A percentile compares a stretch with the other conserved stretches of the same genome.
Conservation (phyloP, 2,329 filamentous ascomycete genomes). For the Neocatenulostroma microsporum region DNA sequence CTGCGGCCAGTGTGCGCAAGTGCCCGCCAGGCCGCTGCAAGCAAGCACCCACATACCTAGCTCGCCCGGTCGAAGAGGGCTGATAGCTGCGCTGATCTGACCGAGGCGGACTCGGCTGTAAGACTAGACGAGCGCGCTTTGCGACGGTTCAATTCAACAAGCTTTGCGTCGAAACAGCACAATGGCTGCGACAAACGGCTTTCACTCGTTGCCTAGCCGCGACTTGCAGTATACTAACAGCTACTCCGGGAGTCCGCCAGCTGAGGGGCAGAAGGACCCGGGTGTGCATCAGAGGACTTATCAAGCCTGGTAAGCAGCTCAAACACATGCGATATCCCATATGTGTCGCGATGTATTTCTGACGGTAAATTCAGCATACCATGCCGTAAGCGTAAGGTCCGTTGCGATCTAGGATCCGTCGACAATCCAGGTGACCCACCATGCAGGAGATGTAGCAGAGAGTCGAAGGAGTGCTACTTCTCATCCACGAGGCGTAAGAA, state of each 20-base stretch:
- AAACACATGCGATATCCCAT: not conserved
- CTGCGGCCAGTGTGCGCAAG: not conserved
- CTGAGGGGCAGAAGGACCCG: conserved; percentile 4
- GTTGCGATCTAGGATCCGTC: conserved; percentile 60
- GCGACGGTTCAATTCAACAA: conserved; percentile 8
- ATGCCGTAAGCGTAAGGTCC: conserved; percentile 50
- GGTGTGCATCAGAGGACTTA: conserved; percentile 14
- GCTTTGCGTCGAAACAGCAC: not conserved
- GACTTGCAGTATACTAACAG: conserved; percentile 3
- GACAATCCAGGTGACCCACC: conserved; percentile 92
- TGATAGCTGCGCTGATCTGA: not conserved
- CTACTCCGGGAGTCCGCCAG: not conserved
- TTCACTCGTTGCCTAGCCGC: not conserved
- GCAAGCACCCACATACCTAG: too few species aligned
- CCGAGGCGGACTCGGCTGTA: not conserved
- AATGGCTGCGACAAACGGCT: conserved; percentile 3
- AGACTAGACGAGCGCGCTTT: conserved; percentile 5
- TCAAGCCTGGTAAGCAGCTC: conserved; percentile 13
- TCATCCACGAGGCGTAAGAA: conserved; percentile 89
- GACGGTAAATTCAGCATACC: conserved; percentile 32
- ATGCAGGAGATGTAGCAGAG: conserved; percentile 84
- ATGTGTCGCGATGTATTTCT: not conserved
- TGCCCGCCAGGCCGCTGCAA: conserved; percentile 3
- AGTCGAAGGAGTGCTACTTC: conserved; percentile 96
- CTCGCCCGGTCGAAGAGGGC: not conserved